These are phyloP conservation scores for Fomitopsis betulina DNA, from an alignment of 1,284 basidiomycete species.

Conservation along the genomic window DNA sequence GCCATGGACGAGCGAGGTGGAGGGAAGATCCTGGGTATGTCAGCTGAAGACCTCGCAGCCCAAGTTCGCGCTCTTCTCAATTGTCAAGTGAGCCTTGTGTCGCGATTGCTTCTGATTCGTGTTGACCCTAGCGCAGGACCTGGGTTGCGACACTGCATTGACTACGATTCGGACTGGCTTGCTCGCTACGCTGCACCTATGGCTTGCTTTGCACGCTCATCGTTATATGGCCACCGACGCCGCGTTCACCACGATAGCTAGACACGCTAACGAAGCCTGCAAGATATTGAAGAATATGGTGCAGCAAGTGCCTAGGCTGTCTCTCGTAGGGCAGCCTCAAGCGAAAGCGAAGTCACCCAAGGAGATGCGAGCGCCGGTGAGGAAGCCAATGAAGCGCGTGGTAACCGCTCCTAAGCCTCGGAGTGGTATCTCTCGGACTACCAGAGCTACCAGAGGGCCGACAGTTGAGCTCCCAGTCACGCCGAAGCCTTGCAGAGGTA, in stretches of 20 bases:
- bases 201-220: conserved; percentile 63
- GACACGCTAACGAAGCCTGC: conserved; percentile 49
- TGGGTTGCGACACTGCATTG: conserved; percentile 37
- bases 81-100: conserved; percentile 29
- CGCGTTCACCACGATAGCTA: conserved; percentile 34
- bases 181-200: conserved; percentile 49
- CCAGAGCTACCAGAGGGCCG: conserved; percentile 7
- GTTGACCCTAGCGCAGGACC: conserved; percentile 26
- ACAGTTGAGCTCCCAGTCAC: conserved; percentile 19
- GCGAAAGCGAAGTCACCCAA: conserved; percentile 9
- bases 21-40: conserved; percentile 13
- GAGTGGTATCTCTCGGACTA: conserved; percentile 7
- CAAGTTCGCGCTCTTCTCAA: conserved; percentile 40
- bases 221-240: conserved; percentile 33
- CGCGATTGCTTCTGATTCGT: not conserved
- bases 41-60: conserved; percentile 32
- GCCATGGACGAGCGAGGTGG: conserved; percentile 1
- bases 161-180: conserved; percentile 41
- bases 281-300: conserved; percentile 39
- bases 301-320: conserved; percentile 8
- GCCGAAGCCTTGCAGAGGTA: conserved; percentile 36
- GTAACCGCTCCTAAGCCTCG: conserved; percentile 7
- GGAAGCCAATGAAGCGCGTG: conserved; percentile 8
- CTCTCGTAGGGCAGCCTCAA: conserved; percentile 5
- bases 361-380: conserved; percentile 5